Base-by-base conservation (phyloP, 1,284 basidiomycete genomes). In the Trichosporon coremiiforme region DNA sequence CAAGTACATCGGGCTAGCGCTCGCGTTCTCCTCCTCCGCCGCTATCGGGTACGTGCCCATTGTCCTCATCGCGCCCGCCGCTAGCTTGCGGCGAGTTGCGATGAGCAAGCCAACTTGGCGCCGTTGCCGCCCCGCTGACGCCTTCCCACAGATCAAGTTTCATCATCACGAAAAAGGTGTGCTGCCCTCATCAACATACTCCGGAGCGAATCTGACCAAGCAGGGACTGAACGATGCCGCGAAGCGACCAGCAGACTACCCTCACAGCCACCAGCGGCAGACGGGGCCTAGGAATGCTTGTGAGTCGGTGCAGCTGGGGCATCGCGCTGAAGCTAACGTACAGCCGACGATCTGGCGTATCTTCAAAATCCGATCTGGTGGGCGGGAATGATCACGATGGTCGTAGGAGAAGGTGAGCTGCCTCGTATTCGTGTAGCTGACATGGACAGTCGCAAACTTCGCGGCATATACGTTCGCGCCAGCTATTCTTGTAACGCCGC, bases 401-500 rank as follows among this genome's bases (percentile, higher is more conserved):
- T 95, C 45, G 80, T 95, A 36, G 95, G 95, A 68, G 95, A 97
- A 90, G 84, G 94, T 95, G 41, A 67, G 65, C 35, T n/a, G n/a
- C n/a, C n/a, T n/a, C n/a, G n/a, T n/a, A n/a, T n/a, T n/a, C n/a
- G n/a, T n/a, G n/a, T 15, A 17, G 25, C 64, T 67, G 12, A 50
- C 12, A 15, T 17, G 20, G 12, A n/a, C 77, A 97, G 95, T 97
- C 69, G 95, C 94, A 76, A 99, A 99, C 85, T 99, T 99, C 84
- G 94, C 96, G 6, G 97, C 97, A 4, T 99, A 99, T 83, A 94
- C 94, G 0, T 99, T 98, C 79, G 96, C 96, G 0, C 96, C 96
- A 68, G 94, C 96, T 74, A 97, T 98, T 78, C 87, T 99, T 67
- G 95, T 99, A 50, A 98, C 96, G 0, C 96, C 96, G 5, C 86